A percentile compares a stretch with the other conserved stretches of the same genome.
phyloP scores from a whole-genome alignment of 2,329 filamentous ascomycete genomes.

The Ophiostoma sp. region DNA sequence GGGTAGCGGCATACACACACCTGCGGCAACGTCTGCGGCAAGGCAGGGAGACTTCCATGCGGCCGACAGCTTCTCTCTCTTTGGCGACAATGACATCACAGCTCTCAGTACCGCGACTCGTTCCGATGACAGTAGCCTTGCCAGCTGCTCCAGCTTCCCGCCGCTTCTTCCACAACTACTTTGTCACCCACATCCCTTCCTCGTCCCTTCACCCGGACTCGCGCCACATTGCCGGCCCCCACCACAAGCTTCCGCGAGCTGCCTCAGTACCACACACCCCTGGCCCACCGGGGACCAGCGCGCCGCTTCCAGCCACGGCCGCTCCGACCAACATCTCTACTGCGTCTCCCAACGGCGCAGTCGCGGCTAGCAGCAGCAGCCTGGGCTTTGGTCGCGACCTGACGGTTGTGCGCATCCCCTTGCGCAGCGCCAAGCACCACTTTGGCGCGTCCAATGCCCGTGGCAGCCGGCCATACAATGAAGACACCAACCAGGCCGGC shows the following conservation, averaged over 20 bases:
- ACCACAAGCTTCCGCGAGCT: constrained; percentile 84
- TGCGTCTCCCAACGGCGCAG: constrained; percentile 48
- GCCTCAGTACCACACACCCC: constrained; percentile 76
- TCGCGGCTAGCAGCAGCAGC: constrained; percentile 37
- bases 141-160: constrained; percentile 16
- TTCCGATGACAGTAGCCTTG: not conserved
- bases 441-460: constrained; percentile 79
- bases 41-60: not conserved
- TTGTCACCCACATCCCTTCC: constrained; percentile 91
- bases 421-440: constrained; percentile 93
- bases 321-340: constrained; percentile 34
- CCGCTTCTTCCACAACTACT: constrained; percentile 84
- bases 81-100: not conserved
- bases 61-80: not conserved
- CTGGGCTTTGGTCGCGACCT: constrained; percentile 62
- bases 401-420: constrained; percentile 90
- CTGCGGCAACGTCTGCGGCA: constrained; percentile 13
- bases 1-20: not conserved
- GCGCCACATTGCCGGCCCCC: constrained; percentile 59
- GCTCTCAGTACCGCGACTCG: not conserved
- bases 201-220: constrained; percentile 91
- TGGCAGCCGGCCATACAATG: constrained; percentile 84
- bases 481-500: constrained; percentile 91
- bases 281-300: constrained; percentile 47
- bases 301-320: constrained; percentile 53